phyloP scores from a whole-genome alignment of 2,329 filamentous ascomycete species.

The Sphaerulina vaccinii region DNA sequence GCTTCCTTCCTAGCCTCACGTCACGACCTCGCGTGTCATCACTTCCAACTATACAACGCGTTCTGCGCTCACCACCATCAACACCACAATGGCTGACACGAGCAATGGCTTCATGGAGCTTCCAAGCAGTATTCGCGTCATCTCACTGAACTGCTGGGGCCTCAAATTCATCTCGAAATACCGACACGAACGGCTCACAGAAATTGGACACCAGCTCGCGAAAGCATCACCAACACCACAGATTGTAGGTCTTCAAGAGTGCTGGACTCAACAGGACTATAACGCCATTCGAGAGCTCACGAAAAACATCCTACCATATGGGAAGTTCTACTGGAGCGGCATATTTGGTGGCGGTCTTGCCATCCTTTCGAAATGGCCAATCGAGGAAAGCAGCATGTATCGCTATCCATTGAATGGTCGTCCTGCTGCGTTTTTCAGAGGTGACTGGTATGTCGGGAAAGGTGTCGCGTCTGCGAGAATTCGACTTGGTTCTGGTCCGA shows the following conservation, averaged over 20 bases:
- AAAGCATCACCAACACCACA: conserved; percentile 66
- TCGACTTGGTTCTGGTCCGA: conserved; percentile 61
- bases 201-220: conserved; percentile 81
- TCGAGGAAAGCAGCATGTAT: conserved; percentile 83
- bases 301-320: conserved; percentile 73
- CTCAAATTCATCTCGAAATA: conserved; percentile 81
- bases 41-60: neutral
- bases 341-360: conserved; percentile 86
- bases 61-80: neutral
- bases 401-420: conserved; percentile 88
- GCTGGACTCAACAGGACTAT: conserved; percentile 87
- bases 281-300: conserved; percentile 72
- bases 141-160: conserved; percentile 97
- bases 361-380: conserved; percentile 88
- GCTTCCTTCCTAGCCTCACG: neutral
- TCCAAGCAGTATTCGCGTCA: conserved; percentile 61
- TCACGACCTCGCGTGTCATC: conserved; percentile 1
- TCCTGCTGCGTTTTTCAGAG: conserved; percentile 88
- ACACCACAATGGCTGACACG: neutral
- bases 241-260: conserved; percentile 93
- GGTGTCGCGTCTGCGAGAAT: conserved; percentile 84
- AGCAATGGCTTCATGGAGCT: conserved; percentile 28
- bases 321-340: conserved; percentile 89
- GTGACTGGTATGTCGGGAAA: conserved; percentile 96
- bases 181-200: conserved; percentile 71